phyloP scores from a whole-genome alignment of 192 early-diverging fungal genomes.

The Dispira simplex region DNA sequence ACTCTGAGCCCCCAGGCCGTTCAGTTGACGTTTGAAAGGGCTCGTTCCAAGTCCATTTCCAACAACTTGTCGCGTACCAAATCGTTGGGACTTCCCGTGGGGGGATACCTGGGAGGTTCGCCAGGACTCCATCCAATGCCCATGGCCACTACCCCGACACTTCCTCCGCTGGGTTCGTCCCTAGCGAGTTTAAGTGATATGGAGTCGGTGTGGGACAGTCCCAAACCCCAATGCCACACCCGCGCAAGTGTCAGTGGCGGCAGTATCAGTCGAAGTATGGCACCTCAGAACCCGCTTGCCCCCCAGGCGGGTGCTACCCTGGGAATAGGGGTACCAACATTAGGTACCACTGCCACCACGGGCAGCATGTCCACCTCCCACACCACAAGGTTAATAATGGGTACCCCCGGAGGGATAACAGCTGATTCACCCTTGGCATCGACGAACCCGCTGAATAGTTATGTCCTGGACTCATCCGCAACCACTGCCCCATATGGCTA shows the following conservation, averaged over 20 bases:
- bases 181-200: slow-evolving; percentile 1
- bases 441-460: too few relatives aligned
- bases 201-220: slow-evolving; percentile 8
- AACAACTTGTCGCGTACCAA: not conserved
- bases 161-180: not conserved
- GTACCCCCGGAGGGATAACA: not conserved
- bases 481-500: too few relatives aligned
- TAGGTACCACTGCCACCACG: not conserved
- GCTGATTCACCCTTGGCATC: too few relatives aligned
- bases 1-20: slow-evolving; percentile 5
- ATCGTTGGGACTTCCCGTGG: too few relatives aligned
- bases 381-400: not conserved
- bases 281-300: not conserved
- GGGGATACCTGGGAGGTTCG: too few relatives aligned
- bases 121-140: too few relatives aligned
- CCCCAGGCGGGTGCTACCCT: not conserved
- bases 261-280: too few relatives aligned
- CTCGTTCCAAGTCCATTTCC: slow-evolving; percentile 9
- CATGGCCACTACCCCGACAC: not conserved
- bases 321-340: not conserved
- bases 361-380: not conserved
- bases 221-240: slow-evolving; percentile 5
- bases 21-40: not conserved
- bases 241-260: not conserved
- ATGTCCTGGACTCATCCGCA: too few relatives aligned